A percentile compares a stretch with the other conserved stretches of the same genome.
Evolutionary conservation across 805 yeast species (phyloP).

Genomic region (Cyberlindnera maritima): DNA sequence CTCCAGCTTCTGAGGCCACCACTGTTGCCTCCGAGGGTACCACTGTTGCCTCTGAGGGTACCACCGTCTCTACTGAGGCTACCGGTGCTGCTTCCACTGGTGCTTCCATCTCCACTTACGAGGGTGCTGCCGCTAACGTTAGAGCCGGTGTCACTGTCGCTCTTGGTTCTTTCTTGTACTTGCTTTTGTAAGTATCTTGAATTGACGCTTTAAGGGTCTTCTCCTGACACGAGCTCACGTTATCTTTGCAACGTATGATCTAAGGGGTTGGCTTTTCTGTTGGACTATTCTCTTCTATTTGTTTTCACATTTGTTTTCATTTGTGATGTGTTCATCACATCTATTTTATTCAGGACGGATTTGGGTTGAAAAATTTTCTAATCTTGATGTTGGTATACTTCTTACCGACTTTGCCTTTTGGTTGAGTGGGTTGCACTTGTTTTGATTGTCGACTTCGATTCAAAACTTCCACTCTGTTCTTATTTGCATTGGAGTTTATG

Average conservation of each 20-base stretch:
- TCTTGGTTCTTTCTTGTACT: conserved; percentile 30
- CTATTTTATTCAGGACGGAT: background rate
- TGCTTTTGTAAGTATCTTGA: conserved; percentile 25
- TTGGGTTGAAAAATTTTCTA: background rate
- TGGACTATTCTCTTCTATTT: background rate
- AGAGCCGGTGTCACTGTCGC: conserved; percentile 26
- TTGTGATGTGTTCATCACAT: background rate
- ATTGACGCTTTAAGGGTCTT: conserved; percentile 1
- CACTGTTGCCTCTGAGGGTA: conserved; percentile 1
- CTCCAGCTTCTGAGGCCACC: conserved; percentile 5
- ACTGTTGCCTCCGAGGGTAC: background rate
- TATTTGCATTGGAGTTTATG: conserved; percentile 4
- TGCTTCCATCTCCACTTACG: conserved; percentile 10
- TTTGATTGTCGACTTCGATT: background rate
- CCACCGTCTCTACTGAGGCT: conserved; percentile 3
- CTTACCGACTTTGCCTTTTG: background rate
- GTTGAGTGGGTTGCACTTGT: background rate
- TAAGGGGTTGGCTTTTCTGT: background rate
- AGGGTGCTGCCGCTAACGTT: conserved; percentile 25
- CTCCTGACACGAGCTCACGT: conserved; percentile 9
- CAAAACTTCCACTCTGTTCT: background rate
- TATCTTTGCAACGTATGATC: background rate
- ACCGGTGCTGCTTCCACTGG: conserved; percentile 4
- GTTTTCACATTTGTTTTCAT: background rate
- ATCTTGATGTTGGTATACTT: conserved; percentile 1